phyloP scores from a whole-genome alignment of 345 rosid genomes.

The Eucalyptus pauciflora region DNA sequence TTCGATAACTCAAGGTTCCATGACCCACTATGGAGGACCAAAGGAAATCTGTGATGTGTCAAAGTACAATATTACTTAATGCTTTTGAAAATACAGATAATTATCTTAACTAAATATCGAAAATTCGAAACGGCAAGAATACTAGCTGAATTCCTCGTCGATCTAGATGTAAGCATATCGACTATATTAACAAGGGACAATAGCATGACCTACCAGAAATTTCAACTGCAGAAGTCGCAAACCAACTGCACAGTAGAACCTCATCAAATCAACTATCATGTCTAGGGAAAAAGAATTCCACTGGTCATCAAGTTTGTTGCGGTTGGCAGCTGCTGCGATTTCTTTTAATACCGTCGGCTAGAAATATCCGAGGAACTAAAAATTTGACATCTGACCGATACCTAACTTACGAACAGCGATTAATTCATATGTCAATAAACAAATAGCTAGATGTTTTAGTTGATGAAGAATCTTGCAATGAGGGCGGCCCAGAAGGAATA shows the following conservation, averaged over 20 bases:
- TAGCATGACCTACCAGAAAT: neutral
- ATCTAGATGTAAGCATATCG: neutral
- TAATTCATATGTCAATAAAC: neutral
- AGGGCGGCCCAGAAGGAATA: neutral
- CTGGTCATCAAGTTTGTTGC: neutral
- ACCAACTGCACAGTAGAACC: neutral
- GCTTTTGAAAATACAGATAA: neutral
- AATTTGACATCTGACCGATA: neutral
- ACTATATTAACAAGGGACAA: neutral
- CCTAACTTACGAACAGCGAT: neutral
- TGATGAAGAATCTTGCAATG: no score
- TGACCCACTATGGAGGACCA: neutral
- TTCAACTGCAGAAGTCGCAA: neutral
- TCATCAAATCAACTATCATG: neutral
- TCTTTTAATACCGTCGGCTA: neutral
- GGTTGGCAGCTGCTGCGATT: neutral
- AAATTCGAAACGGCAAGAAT: neutral
- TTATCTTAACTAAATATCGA: neutral
- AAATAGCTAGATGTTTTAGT: neutral
- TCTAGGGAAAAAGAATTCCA: neutral
- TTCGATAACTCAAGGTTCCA: neutral
- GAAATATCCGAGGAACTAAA: neutral
- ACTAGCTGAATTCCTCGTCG: rapidly evolving
- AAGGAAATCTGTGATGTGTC: neutral
- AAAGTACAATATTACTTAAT: neutral